Evolutionary conservation across 169 alveolate genomes (phyloP).

Genomic region (Babesia ovata): DNA sequence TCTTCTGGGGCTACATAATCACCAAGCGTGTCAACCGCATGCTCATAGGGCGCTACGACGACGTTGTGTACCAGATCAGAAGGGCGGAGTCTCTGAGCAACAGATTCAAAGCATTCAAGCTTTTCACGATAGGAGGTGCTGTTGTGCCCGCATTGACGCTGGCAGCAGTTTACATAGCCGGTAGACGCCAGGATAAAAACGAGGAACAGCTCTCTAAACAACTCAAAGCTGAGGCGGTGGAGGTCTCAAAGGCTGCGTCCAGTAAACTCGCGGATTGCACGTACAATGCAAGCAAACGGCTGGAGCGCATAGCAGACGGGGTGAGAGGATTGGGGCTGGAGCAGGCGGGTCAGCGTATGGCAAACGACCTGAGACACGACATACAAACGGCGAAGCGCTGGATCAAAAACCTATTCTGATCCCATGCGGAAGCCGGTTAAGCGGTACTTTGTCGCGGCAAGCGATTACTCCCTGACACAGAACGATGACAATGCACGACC

Average conservation of each 20-base stretch:
- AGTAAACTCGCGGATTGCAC: slow-evolving; percentile 19
- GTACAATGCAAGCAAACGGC: slow-evolving; percentile 36
- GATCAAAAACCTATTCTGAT: slow-evolving; percentile 39
- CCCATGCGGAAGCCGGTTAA: background rate
- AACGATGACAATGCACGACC: background rate
- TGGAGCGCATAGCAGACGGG: slow-evolving; percentile 43
- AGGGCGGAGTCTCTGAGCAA: slow-evolving; percentile 57
- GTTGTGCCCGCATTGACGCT: slow-evolving; percentile 40
- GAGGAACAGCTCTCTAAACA: background rate
- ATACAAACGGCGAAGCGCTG: slow-evolving; percentile 37
- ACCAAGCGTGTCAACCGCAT: slow-evolving; percentile 49
- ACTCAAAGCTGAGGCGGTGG: slow-evolving; percentile 17
- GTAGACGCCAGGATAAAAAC: background rate
- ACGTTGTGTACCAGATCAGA: slow-evolving; percentile 57
- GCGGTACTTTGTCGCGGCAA: background rate
- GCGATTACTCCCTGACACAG: background rate
- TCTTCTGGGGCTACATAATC: slow-evolving; percentile 55
- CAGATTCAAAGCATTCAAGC: slow-evolving; percentile 59
- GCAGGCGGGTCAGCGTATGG: slow-evolving; percentile 36
- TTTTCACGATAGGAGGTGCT: slow-evolving; percentile 58
- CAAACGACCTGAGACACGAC: slow-evolving; percentile 52
- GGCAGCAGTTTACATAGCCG: slow-evolving; percentile 12
- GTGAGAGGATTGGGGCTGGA: slow-evolving; percentile 31
- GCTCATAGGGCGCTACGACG: slow-evolving; percentile 29
- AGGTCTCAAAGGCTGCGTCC: slow-evolving; percentile 15